phyloP scores from a whole-genome alignment of 2,329 filamentous ascomycete species.

The Penicillium griseofulvum region DNA sequence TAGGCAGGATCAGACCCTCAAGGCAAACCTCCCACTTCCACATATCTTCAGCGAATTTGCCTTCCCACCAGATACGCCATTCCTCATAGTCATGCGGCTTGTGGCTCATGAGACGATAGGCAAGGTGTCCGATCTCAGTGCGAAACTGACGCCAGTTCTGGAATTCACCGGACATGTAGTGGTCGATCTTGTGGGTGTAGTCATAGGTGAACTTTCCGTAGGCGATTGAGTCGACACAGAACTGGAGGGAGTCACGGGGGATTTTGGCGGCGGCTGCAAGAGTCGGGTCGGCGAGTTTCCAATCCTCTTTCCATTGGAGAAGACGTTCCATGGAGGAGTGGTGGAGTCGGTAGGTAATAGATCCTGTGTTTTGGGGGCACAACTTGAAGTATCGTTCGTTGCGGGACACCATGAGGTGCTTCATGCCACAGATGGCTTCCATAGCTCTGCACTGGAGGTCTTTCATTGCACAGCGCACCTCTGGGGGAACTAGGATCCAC shows the following conservation, averaged over 20 bases:
- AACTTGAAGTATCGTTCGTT: constrained; percentile 24
- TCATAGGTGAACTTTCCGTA: constrained; percentile 17
- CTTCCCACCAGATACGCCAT: constrained; percentile 27
- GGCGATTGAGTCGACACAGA: constrained; percentile 21
- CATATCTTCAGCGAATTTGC: constrained; percentile 25
- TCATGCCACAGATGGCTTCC: constrained; percentile 12
- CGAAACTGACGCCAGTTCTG: constrained; percentile 16
- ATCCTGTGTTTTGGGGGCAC: constrained; percentile 18
- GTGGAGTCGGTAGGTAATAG: constrained; percentile 12
- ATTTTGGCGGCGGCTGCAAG: constrained; percentile 27
- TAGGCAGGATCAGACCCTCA: constrained; percentile 22
- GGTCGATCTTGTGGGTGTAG: constrained; percentile 7
- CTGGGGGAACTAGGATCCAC: constrained; percentile 9
- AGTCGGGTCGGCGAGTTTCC: constrained; percentile 12
- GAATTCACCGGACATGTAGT: constrained; percentile 11
- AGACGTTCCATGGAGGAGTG: constrained; percentile 26
- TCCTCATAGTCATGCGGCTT: constrained; percentile 16
- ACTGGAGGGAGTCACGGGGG: constrained; percentile 20
- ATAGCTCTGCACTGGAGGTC: constrained; percentile 17
- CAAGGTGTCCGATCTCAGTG: constrained; percentile 7
- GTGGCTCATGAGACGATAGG: constrained; percentile 14
- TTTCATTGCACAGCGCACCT: constrained; percentile 9
- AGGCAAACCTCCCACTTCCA: constrained; percentile 27
- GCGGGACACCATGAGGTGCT: constrained; percentile 16
- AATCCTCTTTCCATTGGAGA: constrained; percentile 21